Base-by-base conservation (phyloP, 768 basidiomycete genomes). In the Mycena polygramma region DNA sequence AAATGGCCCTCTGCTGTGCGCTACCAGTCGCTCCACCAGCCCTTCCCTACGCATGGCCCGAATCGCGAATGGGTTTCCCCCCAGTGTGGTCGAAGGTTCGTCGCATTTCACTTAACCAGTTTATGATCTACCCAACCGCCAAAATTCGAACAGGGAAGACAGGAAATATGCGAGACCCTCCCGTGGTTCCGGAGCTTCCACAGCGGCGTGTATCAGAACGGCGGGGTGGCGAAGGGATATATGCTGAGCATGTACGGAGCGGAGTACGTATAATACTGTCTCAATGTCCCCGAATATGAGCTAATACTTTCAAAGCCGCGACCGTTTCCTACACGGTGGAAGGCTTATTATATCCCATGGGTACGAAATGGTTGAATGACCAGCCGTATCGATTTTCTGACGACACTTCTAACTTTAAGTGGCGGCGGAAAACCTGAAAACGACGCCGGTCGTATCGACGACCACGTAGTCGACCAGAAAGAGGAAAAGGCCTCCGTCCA, bases 321-420 rank as follows among this genome's bases (percentile, higher is more conserved):
- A 68, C 36, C 39, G 51, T 20, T 68, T 68, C 60, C 14, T n/a
- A 14, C 45, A 48, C 35, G 67, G 57, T 36, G 67, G 67, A 7
- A 68, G 49, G 26, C n/a, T 68, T 0, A 68, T 68, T 8, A 68
- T 68, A 19, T 68, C 67, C 0, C 67, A 68, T 48, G 67, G 67
- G 67, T 68, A 48, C 7, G 52, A 30, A 30, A 30, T 30, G 30
- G 7, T 37, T 24, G 4, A 19, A n/a, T 20, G 2, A 9, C 11
- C 24, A 5, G 20, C 11, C 10, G 15, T 37, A 37, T 6, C 9
- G 1, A 61, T 49, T 14, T 14, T 8, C 20, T 39, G 19, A 53
- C 30, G 6, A 30, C 6, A 2, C 30, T 30, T n/a, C 48, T 45
- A 11, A 46, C 7, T 49, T n/a, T 13, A 19, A 36, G 55, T 8